phyloP scores from a whole-genome alignment of 1,284 basidiomycete species.

The Ceratobasidium sp. region DNA sequence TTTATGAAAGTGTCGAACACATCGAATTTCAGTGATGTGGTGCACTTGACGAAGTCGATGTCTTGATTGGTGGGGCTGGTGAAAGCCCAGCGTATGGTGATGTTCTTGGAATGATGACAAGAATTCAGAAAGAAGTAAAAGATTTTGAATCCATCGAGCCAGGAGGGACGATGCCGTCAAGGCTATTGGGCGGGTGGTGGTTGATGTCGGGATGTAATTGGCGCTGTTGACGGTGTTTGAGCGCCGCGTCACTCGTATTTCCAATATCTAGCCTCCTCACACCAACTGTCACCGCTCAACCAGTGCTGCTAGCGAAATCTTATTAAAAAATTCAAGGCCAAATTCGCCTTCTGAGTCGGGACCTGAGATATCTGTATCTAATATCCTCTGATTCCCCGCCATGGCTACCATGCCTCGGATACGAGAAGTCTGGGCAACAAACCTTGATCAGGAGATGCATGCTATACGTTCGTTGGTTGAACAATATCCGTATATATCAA shows the following conservation, averaged over 20 bases:
- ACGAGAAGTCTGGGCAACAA: constrained; percentile 94
- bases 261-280: not conserved
- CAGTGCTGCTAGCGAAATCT: not conserved
- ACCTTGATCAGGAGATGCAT: constrained; percentile 91
- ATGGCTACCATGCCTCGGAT: constrained; percentile 52
- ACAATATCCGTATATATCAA: constrained; percentile 91
- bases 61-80: too few species aligned
- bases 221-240: constrained; percentile 2
- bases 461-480: constrained; percentile 87
- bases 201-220: not conserved
- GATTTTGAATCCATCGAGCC: too few species aligned
- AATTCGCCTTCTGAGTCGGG: not conserved
- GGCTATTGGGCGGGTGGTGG: too few species aligned
- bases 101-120: too few species aligned
- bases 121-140: too few species aligned
- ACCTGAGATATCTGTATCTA: not conserved
- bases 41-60: too few species aligned
- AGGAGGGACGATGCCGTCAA: too few species aligned
- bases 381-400: not conserved
- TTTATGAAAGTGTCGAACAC: too few species aligned
- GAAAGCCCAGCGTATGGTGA: too few species aligned
- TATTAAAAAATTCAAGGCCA: not conserved
- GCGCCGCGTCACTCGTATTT: constrained; percentile 25
- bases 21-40: too few species aligned
- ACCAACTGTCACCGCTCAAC: not conserved